Evolutionary conservation across 2,329 filamentous ascomycete species (phyloP).

Genomic region (Botryotinia narcissicola): DNA sequence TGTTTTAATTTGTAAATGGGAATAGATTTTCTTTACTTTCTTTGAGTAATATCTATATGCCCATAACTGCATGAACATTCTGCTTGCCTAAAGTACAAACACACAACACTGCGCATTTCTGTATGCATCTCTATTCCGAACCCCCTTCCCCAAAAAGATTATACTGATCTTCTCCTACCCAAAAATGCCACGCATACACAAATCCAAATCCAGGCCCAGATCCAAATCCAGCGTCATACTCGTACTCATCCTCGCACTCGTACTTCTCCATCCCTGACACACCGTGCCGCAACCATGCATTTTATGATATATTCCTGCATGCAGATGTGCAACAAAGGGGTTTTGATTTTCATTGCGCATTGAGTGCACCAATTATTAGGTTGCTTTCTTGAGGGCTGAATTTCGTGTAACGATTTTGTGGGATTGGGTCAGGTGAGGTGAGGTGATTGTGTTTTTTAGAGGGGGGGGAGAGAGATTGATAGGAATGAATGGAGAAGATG

Average conservation of each 20-base stretch:
- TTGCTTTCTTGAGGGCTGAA: neutral
- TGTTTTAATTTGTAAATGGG: too few relatives aligned
- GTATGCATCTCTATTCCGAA: too few relatives aligned
- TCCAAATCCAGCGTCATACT: too few relatives aligned
- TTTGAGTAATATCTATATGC: neutral
- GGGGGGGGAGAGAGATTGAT: too few relatives aligned
- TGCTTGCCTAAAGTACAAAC: neutral
- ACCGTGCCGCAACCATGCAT: neutral
- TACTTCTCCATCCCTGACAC: neutral
- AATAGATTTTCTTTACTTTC: rapidly evolving
- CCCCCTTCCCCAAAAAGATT: too few relatives aligned
- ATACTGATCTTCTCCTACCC: too few relatives aligned
- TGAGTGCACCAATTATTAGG: neutral
- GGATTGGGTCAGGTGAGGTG: neutral
- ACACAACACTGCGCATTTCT: neutral
- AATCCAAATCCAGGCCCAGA: rapidly evolving
- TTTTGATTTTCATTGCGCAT: too few relatives aligned
- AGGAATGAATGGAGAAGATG: too few relatives aligned
- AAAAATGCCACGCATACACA: neutral
- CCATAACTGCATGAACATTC: neutral
- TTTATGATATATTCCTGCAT: constrained; percentile 8
- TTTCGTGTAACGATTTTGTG: neutral
- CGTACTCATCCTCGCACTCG: neutral
- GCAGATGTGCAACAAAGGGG: neutral
- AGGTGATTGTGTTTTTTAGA: too few relatives aligned